phyloP scores from a whole-genome alignment of 495 filamentous ascomycete genomes.

The Podospora sp. region DNA sequence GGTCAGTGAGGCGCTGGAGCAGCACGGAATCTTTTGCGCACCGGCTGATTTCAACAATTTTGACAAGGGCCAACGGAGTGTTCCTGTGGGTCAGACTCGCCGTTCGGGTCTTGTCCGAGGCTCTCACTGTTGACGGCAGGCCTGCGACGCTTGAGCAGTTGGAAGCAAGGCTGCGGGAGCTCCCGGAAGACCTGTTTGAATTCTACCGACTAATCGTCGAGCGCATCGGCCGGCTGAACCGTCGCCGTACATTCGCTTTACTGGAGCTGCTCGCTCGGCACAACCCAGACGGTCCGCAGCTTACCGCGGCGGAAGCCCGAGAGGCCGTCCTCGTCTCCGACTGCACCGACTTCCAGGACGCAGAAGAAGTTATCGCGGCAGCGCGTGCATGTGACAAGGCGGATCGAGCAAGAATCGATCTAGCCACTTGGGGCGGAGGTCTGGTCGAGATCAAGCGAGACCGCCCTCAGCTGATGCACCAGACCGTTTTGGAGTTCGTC shows the following conservation, averaged over 20 bases:
- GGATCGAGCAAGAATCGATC: not conserved
- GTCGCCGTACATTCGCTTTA: not conserved
- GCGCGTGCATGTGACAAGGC: too few relatives aligned
- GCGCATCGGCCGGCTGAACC: not conserved
- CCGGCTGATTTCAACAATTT: not conserved
- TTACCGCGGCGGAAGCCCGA: too few relatives aligned
- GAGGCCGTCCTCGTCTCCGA: too few relatives aligned
- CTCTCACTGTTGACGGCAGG: too few relatives aligned
- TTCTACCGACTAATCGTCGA: not conserved
- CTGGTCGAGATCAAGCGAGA: not conserved
- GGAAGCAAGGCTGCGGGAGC: not conserved
- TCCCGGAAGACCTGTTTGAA: not conserved
- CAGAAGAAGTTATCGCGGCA: too few relatives aligned
- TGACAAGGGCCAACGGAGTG: not conserved
- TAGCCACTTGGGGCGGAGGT: not conserved
- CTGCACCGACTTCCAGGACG: too few relatives aligned
- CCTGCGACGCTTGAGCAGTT: too few relatives aligned
- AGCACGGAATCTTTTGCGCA: too few relatives aligned
- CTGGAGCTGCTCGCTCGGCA: not conserved
- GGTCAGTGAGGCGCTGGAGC: too few relatives aligned
- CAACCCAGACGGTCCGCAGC: too few relatives aligned
- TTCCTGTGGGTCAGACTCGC: slow-evolving; percentile 7
- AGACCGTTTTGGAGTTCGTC: not conserved
- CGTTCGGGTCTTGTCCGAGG: not conserved
- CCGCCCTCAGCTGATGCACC: not conserved